phyloP scores from a whole-genome alignment of 345 rosid species.

The Syzygium oleosum region DNA sequence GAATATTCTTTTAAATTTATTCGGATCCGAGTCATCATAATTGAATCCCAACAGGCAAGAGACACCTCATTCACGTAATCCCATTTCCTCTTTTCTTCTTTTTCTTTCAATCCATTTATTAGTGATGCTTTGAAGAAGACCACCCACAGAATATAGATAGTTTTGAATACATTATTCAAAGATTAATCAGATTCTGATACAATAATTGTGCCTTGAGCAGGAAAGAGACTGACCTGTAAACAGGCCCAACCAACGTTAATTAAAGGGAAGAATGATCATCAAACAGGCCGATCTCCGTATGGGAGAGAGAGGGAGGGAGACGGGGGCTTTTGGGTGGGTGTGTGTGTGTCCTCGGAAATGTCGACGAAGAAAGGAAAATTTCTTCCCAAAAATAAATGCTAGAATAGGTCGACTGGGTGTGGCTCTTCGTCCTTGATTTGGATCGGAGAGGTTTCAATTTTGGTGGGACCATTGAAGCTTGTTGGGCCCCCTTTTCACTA shows the following conservation, averaged over 20 bases:
- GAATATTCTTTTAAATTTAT: slow-evolving; percentile 4
- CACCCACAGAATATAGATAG: not conserved
- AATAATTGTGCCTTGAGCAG: not conserved
- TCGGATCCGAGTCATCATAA: not conserved
- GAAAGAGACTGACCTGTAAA: not conserved
- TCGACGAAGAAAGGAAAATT: not conserved
- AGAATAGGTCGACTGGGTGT: not conserved
- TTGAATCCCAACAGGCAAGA: not conserved
- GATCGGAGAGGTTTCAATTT: not conserved
- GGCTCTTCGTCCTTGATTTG: not conserved
- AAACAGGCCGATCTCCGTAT: not conserved
- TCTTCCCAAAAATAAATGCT: not conserved
- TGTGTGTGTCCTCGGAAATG: not conserved
- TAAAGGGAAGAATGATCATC: not conserved
- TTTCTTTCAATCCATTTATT: not conserved
- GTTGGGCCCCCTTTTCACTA: not conserved
- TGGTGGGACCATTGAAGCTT: not conserved
- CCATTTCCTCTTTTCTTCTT: not conserved
- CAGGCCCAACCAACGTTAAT: not conserved
- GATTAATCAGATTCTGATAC: not conserved
- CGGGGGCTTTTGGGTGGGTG: not conserved
- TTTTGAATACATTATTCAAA: not conserved
- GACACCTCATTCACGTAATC: not conserved
- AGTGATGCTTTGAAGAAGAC: not conserved
- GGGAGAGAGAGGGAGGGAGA: not conserved